phyloP scores from a whole-genome alignment of 139 green algal species.

The Tetraselmis chui region DNA sequence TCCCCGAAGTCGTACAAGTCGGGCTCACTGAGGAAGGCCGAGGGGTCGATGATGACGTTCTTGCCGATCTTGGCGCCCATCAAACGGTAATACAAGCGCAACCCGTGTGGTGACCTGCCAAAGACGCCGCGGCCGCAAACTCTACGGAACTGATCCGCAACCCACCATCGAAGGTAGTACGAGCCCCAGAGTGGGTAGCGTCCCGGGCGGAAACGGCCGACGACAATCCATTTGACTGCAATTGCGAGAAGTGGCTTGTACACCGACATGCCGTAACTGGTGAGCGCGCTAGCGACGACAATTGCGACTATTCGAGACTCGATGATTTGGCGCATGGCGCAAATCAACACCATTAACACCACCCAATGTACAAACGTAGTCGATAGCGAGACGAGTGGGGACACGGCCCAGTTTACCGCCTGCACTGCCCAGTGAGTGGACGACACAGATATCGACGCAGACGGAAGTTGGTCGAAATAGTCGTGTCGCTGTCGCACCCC shows the following conservation, averaged over 20 bases:
- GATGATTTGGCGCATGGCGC: background rate
- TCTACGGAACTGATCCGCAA: slow-evolving; percentile 6
- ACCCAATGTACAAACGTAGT: background rate
- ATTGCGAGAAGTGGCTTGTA: background rate
- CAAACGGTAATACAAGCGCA: slow-evolving; percentile 14
- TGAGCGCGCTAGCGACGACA: background rate
- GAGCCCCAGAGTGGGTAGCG: slow-evolving; percentile 15
- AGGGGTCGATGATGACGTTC: slow-evolving; percentile 4
- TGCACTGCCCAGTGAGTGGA: background rate
- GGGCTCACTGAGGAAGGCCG: slow-evolving; percentile 7
- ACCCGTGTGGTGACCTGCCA: background rate
- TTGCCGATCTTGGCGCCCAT: slow-evolving; percentile 18
- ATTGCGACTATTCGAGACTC: background rate
- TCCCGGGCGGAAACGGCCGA: background rate
- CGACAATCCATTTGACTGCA: background rate
- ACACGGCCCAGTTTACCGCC: background rate
- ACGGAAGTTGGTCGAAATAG: background rate
- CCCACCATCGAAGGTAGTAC: slow-evolving; percentile 24
- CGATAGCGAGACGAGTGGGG: background rate
- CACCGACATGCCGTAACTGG: background rate
- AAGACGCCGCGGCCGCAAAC: slow-evolving; percentile 22
- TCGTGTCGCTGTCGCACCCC: too few species aligned
- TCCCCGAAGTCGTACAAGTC: too few species aligned
- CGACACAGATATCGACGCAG: background rate
- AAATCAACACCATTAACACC: background rate